Conservation (phyloP, 352 stramenopile genomes). For the Phytophthora niederhauseri region DNA sequence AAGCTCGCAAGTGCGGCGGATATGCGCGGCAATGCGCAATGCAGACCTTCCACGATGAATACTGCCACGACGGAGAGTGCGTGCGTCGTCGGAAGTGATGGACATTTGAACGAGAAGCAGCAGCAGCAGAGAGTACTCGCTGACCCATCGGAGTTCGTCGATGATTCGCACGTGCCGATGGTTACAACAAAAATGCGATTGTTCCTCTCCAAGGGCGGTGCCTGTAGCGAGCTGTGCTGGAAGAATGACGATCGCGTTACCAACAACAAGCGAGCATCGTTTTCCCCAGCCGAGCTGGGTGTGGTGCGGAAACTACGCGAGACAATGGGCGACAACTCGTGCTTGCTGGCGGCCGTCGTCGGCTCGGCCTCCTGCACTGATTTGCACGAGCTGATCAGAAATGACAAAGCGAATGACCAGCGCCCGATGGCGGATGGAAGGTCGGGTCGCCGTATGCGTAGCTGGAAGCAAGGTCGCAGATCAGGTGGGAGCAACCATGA, state of each 20-base stretch:
- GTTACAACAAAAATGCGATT: constrained; percentile 50
- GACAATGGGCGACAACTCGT: constrained; percentile 67
- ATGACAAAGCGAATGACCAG: constrained; percentile 32
- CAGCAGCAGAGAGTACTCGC: constrained; percentile 2
- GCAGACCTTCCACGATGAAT: background rate
- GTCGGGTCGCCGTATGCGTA: constrained; percentile 31
- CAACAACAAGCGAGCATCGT: background rate
- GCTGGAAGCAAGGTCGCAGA: constrained; percentile 46
- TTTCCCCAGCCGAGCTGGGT: constrained; percentile 43
- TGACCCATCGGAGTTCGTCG: constrained; percentile 59
- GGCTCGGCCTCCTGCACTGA: constrained; percentile 47
- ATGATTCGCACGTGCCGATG: constrained; percentile 50
- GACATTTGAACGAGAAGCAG: constrained; percentile 5
- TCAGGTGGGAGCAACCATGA: constrained; percentile 57
- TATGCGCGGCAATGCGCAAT: background rate
- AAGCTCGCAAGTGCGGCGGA: background rate
- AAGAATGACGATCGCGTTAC: constrained; percentile 18
- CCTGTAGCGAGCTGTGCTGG: constrained; percentile 50
- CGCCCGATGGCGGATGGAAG: constrained; percentile 4
- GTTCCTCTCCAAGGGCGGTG: constrained; percentile 32
- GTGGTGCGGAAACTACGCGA: constrained; percentile 62
- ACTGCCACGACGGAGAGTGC: background rate
- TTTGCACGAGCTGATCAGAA: constrained; percentile 49
- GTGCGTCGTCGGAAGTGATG: background rate
- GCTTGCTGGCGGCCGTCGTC: constrained; percentile 62